Evolutionary conservation across 2,329 filamentous ascomycete species (phyloP), one percentile per base, ranked within the genome.

Genomic region (Penicillium aurantiogriseum): DNA sequence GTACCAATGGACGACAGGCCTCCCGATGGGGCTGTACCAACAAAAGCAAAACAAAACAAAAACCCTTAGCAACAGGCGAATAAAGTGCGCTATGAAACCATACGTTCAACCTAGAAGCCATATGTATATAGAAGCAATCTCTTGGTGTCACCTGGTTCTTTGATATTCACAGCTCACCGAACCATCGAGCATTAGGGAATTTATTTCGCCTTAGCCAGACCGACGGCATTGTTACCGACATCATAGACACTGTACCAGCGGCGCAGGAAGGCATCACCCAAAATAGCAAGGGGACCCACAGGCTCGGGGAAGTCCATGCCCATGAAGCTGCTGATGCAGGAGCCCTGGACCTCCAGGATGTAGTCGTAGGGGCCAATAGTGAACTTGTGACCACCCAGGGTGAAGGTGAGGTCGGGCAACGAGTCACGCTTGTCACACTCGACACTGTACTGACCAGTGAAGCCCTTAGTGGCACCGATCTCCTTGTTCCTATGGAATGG

Each of bases 381-480:
- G 83, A 97, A 99, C 82, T 97, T 90, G 80, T 96, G 86, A 64
- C 94, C 94, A 66, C 85, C 87, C 49, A 99, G 86, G 64, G 85
- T 92, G 80, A 99, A 97, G 69, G 88, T 92, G 67, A 99, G 84
- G 71, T 97, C 92, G 64, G 94, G 92, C 51, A 99, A 88, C 63
- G 81, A 83, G 73, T 89, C 84, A 69, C 91, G 90, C 82, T 90
- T 92, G 65, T 82, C 80, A 78, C 94, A 99, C 65, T 97, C 94
- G 61, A 99, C 82, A 15, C 88, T 90, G 84, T 97, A 99, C 81
- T 99, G 94, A 70, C 94, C 94, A 76, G 93, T 96, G 82, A 88
- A 99, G 61, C 89, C 86, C 87, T 97, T 99, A 87, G 95, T 97
- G 67, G 94, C 94, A 63, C 94, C 94, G 63, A 99, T 97, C 82